Percentiles rank a stretch among this genome's conserved stretches.
These are phyloP conservation scores for Neophaeococcomyces mojaviensis DNA, from an alignment of 2,329 filamentous ascomycete genomes.

Conservation along the genomic window DNA sequence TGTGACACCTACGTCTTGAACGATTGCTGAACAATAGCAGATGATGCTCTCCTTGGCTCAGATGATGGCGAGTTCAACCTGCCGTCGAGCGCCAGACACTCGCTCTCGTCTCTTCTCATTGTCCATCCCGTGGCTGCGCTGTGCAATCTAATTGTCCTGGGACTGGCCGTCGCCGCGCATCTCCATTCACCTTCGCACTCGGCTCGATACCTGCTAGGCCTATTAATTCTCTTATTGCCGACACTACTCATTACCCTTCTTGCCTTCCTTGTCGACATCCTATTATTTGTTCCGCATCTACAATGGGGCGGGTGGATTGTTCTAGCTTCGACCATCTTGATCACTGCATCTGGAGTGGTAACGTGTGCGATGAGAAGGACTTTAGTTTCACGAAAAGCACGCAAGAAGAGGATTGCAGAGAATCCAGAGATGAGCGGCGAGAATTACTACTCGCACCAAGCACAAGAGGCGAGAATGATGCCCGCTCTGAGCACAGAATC, in stretches of 20 bases:
- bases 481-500: slow-evolving; percentile 24
- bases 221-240: slow-evolving; percentile 80
- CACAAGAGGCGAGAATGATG: slow-evolving; percentile 25
- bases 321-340: slow-evolving; percentile 76
- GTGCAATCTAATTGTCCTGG: slow-evolving; percentile 75
- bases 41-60: slow-evolving; percentile 41
- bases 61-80: slow-evolving; percentile 50
- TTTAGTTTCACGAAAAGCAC: slow-evolving; percentile 82
- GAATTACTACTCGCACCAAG: slow-evolving; percentile 70
- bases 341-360: slow-evolving; percentile 72
- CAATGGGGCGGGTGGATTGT: slow-evolving; percentile 93
- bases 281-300: slow-evolving; percentile 90
- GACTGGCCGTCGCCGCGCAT: slow-evolving; percentile 72
- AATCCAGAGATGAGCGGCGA: slow-evolving; percentile 97
- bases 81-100: slow-evolving; percentile 57
- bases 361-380: slow-evolving; percentile 93
- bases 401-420: slow-evolving; percentile 82
- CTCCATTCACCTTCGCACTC: slow-evolving; percentile 85
- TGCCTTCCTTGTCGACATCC: slow-evolving; percentile 85
- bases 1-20: neutral
- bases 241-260: slow-evolving; percentile 76
- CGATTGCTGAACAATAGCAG: slow-evolving; percentile 26
- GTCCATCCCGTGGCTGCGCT: slow-evolving; percentile 87
- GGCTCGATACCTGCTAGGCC: slow-evolving; percentile 71
- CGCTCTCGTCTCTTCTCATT: slow-evolving; percentile 81